These are phyloP conservation scores for Diphasiastrum complanatum DNA, from an alignment of 83 land plant genomes.

Conservation along the genomic window DNA sequence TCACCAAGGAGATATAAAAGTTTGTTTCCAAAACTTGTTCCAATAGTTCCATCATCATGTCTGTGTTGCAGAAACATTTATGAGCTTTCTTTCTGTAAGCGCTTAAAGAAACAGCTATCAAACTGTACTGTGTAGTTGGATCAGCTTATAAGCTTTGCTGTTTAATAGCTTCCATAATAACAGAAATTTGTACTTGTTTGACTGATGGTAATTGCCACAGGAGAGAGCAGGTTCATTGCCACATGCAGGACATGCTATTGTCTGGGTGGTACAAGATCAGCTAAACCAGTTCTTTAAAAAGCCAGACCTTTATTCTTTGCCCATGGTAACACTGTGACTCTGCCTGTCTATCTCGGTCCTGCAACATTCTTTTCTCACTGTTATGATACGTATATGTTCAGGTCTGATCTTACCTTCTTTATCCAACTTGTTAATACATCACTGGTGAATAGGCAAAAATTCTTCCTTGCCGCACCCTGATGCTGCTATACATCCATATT, in stretches of 20 bases:
- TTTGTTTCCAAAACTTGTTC: slow-evolving; percentile 13
- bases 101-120: not conserved
- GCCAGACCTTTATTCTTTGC: slow-evolving; percentile 21
- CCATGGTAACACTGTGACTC: slow-evolving; percentile 21
- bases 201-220: slow-evolving; percentile 6
- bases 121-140: not conserved
- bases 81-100: not conserved
- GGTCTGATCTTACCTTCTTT: no score
- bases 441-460: no score
- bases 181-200: no score
- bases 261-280: slow-evolving; percentile 29
- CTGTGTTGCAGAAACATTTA: not conserved
- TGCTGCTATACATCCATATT: no score
- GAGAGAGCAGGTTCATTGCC: slow-evolving; percentile 21
- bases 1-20: slow-evolving; percentile 32
- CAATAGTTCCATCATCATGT: not conserved
- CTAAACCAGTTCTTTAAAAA: slow-evolving; percentile 18
- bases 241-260: not conserved
- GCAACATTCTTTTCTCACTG: no score
- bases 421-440: no score
- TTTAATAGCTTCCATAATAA: no score
- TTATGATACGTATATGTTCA: no score
- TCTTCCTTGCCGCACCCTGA: no score
- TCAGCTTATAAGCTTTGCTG: not conserved
- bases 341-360: no score